A percentile compares a stretch with the other conserved stretches of the same genome.
Conservation (phyloP, 2,329 filamentous ascomycete genomes). For the Fusarium annulatum region DNA sequence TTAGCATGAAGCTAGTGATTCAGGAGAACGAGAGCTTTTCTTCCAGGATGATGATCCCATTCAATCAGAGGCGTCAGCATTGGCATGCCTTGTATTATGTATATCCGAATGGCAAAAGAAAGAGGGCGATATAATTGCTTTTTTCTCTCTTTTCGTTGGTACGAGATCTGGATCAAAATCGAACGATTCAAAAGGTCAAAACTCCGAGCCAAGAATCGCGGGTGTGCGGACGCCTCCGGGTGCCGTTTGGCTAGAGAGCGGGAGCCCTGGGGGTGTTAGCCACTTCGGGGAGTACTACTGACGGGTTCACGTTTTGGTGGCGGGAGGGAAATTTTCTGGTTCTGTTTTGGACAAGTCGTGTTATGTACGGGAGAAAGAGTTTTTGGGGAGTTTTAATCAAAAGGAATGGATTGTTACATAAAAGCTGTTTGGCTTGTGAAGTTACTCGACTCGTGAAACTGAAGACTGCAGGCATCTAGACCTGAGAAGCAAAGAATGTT, state of each 20-base stretch:
- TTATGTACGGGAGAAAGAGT: neutral
- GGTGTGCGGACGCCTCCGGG: neutral
- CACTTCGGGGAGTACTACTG: neutral
- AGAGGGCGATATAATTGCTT: neutral
- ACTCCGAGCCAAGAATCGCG: neutral
- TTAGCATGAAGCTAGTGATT: conserved; percentile 1
- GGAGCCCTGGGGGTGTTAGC: neutral
- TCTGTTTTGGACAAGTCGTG: neutral
- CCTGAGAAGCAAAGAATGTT: neutral
- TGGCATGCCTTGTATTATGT: neutral
- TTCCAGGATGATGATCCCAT: neutral
- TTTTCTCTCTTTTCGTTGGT: neutral
- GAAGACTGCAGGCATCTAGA: neutral
- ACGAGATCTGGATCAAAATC: neutral
- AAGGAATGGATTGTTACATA: neutral
- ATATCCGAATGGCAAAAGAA: neutral
- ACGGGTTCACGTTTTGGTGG: neutral
- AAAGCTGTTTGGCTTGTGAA: neutral
- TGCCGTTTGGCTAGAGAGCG: conserved; percentile 3
- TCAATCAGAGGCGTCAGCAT: neutral
- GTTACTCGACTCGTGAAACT: neutral
- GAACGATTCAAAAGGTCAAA: neutral
- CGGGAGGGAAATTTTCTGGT: neutral
- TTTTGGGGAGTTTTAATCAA: too few species aligned
- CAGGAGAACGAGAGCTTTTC: neutral